A percentile compares a stretch with the other conserved stretches of the same genome.
These are phyloP conservation scores for Mortierella sp. DNA, from an alignment of 371 early-diverging fungal genomes.

Conservation along the genomic window DNA sequence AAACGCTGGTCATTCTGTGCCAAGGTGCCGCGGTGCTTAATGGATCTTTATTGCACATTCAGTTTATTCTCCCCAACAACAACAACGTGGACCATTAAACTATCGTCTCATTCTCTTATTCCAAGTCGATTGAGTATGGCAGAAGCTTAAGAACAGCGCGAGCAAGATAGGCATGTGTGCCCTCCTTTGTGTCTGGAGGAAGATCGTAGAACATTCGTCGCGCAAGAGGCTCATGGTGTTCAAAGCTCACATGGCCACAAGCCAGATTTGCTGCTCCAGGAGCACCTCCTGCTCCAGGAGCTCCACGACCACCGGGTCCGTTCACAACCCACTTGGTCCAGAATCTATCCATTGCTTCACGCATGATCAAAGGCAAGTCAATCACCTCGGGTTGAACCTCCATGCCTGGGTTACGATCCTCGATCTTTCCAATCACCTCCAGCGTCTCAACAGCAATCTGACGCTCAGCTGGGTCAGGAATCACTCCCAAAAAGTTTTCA, in stretches of 20 bases:
- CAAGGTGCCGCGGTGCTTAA: neutral
- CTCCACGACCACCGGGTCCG: constrained; percentile 41
- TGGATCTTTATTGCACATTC: neutral
- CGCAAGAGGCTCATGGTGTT: constrained; percentile 72
- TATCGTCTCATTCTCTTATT: neutral
- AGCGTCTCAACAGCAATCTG: constrained; percentile 82
- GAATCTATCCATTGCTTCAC: constrained; percentile 71
- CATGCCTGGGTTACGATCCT: constrained; percentile 73
- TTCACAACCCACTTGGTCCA: constrained; percentile 76
- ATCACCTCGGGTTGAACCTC: constrained; percentile 62
- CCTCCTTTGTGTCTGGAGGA: constrained; percentile 73
- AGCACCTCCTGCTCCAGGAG: neutral
- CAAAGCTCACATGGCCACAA: constrained; percentile 56
- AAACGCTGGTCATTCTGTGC: constrained; percentile 2
- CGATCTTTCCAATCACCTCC: constrained; percentile 71
- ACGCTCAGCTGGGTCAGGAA: constrained; percentile 87
- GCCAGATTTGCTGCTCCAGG: constrained; percentile 5
- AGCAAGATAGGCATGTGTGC: constrained; percentile 76
- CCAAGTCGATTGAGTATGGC: constrained; percentile 48
- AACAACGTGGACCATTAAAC: neutral
- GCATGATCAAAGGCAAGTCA: constrained; percentile 70
- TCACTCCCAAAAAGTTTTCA: constrained; percentile 73
- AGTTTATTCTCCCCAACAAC: neutral
- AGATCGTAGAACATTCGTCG: constrained; percentile 84
- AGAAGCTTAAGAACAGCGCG: constrained; percentile 41